phyloP scores from a whole-genome alignment of 2,329 filamentous ascomycete genomes.

The Achaetomium macrosporum region DNA sequence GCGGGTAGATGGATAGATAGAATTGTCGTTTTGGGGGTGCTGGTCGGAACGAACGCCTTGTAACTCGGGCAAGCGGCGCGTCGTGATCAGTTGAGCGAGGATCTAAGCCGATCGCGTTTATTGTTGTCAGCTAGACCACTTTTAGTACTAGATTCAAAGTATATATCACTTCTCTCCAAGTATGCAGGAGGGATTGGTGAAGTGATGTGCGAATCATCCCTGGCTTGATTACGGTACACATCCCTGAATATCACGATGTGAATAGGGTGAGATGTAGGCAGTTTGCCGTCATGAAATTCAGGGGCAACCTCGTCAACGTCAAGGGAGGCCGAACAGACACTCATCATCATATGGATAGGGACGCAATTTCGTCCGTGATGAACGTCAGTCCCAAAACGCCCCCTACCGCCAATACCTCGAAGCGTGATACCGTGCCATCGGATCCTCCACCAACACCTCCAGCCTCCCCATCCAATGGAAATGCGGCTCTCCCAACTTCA shows the following conservation, averaged over 20 bases:
- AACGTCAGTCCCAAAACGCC: too few relatives aligned
- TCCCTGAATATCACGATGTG: too few relatives aligned
- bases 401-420: slow-evolving; percentile 13
- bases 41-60: not conserved
- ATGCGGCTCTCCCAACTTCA: slow-evolving; percentile 24
- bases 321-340: too few relatives aligned
- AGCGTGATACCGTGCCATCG: not conserved
- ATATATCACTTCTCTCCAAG: slow-evolving; percentile 4
- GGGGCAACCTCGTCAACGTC: too few relatives aligned
- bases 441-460: slow-evolving; percentile 27
- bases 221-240: too few relatives aligned
- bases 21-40: not conserved
- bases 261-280: too few relatives aligned
- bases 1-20: slow-evolving; percentile 3
- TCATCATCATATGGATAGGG: too few relatives aligned
- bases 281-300: too few relatives aligned
- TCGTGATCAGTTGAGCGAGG: not conserved
- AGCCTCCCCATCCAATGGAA: slow-evolving; percentile 36
- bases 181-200: too few relatives aligned
- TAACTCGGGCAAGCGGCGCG: not conserved
- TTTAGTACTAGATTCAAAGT: slow-evolving; percentile 9
- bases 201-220: too few relatives aligned
- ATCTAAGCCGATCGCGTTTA: not conserved
- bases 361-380: too few relatives aligned
- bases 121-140: slow-evolving; percentile 1